These are phyloP conservation scores for Russula griseocarnosa DNA, from an alignment of 768 basidiomycete species.

Conservation along the genomic window DNA sequence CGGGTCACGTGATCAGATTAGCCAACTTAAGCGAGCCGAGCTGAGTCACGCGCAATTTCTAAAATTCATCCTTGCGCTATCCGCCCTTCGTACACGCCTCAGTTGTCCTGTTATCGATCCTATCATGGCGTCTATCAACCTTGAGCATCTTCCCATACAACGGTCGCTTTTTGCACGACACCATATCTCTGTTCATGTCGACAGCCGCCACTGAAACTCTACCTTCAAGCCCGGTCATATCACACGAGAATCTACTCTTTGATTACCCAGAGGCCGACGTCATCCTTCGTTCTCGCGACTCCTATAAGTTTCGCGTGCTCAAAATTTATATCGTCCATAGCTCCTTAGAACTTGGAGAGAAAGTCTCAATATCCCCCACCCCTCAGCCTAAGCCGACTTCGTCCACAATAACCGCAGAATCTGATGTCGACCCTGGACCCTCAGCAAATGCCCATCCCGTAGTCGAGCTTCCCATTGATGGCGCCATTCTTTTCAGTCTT, in stretches of 20 bases:
- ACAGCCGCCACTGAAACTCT: not conserved
- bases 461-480: not conserved
- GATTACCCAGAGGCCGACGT: not conserved
- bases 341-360: not conserved
- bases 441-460: not conserved
- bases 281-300: not conserved
- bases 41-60: too few species aligned
- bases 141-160: not conserved
- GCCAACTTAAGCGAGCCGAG: too few species aligned
- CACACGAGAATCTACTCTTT: not conserved
- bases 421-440: not conserved
- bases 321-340: conserved; percentile 1
- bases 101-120: too few species aligned
- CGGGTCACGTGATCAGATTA: too few species aligned
- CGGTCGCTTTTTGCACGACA: not conserved
- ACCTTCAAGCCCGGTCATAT: not conserved
- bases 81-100: too few species aligned
- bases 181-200: not conserved
- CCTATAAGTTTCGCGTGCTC: not conserved
- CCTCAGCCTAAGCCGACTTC: not conserved
- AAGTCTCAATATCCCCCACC: not conserved
- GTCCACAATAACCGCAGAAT: not conserved
- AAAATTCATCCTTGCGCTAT: too few species aligned
- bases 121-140: not conserved
- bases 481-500: not conserved